phyloP scores from a whole-genome alignment of 176 grass and related monocot genomes.

The Aegilops umbellulata region DNA sequence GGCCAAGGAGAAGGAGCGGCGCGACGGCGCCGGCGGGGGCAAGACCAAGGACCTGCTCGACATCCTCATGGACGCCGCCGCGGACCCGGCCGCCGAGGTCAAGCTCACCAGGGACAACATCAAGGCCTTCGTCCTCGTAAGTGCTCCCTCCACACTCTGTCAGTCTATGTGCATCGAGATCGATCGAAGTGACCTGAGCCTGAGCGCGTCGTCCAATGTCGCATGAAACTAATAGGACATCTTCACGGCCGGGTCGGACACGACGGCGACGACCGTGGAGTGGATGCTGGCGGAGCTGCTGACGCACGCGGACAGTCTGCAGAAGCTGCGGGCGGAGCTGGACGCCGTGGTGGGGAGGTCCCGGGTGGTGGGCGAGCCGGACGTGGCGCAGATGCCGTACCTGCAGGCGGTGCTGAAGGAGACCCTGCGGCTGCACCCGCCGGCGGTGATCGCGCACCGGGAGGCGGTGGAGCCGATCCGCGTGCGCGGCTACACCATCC shows the following conservation, averaged over 20 bases:
- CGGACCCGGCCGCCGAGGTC: constrained; percentile 9
- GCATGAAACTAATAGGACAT: neutral
- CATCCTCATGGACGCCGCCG: constrained; percentile 3
- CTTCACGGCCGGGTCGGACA: constrained; percentile 13
- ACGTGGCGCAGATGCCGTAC: constrained; percentile 9
- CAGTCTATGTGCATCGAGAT: neutral
- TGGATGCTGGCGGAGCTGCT: constrained; percentile 19
- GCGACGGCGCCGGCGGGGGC: neutral
- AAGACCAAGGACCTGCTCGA: constrained; percentile 11
- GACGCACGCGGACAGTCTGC: neutral
- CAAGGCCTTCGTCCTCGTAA: neutral
- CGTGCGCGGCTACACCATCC: neutral
- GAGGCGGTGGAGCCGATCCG: neutral
- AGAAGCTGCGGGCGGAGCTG: neutral
- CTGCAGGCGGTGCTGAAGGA: constrained; percentile 18
- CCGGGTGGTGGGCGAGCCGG: neutral
- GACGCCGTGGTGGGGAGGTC: neutral
- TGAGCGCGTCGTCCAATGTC: too few species aligned
- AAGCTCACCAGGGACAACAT: constrained; percentile 1
- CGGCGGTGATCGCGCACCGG: constrained; percentile 10
- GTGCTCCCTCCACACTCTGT: neutral
- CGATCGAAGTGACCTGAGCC: neutral
- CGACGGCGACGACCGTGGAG: constrained; percentile 1
- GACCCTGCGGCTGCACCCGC: neutral
- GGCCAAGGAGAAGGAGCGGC: neutral